Conservation (phyloP, 768 basidiomycete genomes). For the Boletus sp. region DNA sequence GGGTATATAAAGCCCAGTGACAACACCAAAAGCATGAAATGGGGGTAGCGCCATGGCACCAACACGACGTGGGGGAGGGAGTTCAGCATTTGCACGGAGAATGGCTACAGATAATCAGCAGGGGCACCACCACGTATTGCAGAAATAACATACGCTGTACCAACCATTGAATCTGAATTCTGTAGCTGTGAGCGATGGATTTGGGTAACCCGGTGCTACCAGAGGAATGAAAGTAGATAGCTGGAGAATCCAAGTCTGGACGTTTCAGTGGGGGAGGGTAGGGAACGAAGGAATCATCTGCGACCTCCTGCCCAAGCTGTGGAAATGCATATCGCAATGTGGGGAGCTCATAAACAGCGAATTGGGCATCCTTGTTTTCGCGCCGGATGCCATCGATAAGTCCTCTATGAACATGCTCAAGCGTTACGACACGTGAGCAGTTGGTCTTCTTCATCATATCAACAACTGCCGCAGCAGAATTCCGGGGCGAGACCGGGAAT, state of each 20-base stretch:
- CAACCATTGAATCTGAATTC: conserved; percentile 34
- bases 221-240: conserved; percentile 21
- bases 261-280: conserved; percentile 4
- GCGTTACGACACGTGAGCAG: conserved; percentile 10
- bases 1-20: conserved; percentile 16
- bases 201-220: conserved; percentile 50
- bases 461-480: conserved; percentile 18
- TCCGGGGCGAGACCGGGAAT: conserved; percentile 23
- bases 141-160: conserved; percentile 28
- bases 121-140: neutral
- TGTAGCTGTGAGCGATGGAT: conserved; percentile 36
- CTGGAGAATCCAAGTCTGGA: conserved; percentile 11
- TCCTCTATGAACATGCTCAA: neutral
- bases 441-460: conserved; percentile 18
- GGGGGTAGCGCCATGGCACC: conserved; percentile 27
- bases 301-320: neutral
- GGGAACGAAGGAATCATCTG: neutral
- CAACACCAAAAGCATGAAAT: conserved; percentile 27
- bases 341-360: neutral
- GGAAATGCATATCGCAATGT: conserved; percentile 27
- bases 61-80: conserved; percentile 16
- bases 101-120: conserved; percentile 2
- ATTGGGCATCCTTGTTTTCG: neutral
- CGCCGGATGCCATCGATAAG: neutral
- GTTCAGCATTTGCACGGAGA: neutral